Evolutionary conservation across 768 basidiomycete species (phyloP).

Genomic region (Nidula microcarpa): DNA sequence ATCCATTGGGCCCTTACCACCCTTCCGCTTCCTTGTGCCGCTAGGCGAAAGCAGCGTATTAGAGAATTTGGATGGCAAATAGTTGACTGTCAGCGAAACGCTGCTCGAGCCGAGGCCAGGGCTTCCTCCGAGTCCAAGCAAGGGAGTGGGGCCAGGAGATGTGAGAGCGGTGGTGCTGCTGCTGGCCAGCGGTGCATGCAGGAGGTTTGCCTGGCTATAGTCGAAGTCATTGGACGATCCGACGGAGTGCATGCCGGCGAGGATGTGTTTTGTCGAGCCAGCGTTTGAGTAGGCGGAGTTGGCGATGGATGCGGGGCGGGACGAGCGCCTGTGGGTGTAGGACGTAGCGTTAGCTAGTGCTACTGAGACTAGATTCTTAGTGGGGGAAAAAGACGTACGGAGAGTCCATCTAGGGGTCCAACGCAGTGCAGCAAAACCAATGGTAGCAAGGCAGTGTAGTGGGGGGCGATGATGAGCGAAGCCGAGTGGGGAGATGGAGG

Average conservation of each 20-base stretch:
- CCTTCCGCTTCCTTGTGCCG: slow-evolving; percentile 27
- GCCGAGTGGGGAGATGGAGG: neutral
- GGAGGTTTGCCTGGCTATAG: too few relatives aligned
- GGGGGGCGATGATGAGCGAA: neutral
- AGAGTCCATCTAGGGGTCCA: neutral
- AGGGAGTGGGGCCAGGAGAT: neutral
- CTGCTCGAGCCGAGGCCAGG: slow-evolving; percentile 8
- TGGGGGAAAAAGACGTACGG: neutral
- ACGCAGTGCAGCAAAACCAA: too few relatives aligned
- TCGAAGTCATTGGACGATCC: neutral
- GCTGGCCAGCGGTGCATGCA: neutral
- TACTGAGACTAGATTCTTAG: neutral
- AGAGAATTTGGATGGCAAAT: slow-evolving; percentile 73
- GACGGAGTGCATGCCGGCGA: slow-evolving; percentile 20
- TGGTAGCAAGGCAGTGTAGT: neutral
- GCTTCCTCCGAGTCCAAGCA: neutral
- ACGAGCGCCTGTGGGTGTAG: too few relatives aligned
- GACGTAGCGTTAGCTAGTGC: neutral
- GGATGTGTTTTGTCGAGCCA: slow-evolving; percentile 30
- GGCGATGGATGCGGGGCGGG: slow-evolving; percentile 21
- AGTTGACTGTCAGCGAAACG: slow-evolving; percentile 56
- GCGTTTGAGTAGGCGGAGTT: slow-evolving; percentile 27
- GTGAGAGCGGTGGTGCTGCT: neutral
- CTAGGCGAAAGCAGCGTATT: slow-evolving; percentile 36
- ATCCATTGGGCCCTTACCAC: slow-evolving; percentile 21